Conservation (phyloP, 179 eudicot species). For the Beta lomatogona region DNA sequence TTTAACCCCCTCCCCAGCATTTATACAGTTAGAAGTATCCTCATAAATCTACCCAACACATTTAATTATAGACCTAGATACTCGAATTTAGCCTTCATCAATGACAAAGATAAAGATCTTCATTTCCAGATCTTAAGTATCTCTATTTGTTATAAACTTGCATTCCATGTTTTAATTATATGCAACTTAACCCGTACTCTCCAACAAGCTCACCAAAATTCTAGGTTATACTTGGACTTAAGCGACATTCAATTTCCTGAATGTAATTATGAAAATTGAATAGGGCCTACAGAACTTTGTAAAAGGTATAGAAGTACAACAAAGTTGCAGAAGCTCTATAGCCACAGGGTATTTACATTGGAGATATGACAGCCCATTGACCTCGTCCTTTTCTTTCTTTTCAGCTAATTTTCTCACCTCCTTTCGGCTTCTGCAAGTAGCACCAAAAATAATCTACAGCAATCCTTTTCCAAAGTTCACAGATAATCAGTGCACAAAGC, state of each 20-base stretch:
- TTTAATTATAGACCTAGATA: background rate
- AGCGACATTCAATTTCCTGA: background rate
- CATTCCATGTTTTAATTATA: background rate
- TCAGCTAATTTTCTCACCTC: background rate
- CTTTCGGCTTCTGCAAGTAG: background rate
- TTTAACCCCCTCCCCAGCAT: too few relatives aligned
- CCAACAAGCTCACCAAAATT: background rate
- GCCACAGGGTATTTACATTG: background rate
- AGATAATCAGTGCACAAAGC: background rate
- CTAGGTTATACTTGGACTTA: background rate
- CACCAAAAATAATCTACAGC: background rate
- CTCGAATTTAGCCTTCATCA: background rate
- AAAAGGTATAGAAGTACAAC: background rate
- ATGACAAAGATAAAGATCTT: background rate
- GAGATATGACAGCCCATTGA: background rate
- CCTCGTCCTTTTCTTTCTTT: background rate
- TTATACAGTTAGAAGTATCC: too few relatives aligned
- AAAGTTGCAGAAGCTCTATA: background rate
- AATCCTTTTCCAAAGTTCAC: background rate
- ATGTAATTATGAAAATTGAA: background rate
- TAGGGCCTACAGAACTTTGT: background rate
- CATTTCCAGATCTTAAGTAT: background rate
- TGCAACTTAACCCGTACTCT: background rate
- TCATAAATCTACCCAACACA: background rate
- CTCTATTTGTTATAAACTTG: background rate